Evolutionary conservation across 208 protist species (phyloP).

Genomic region (Acanthamoeba royreba): DNA sequence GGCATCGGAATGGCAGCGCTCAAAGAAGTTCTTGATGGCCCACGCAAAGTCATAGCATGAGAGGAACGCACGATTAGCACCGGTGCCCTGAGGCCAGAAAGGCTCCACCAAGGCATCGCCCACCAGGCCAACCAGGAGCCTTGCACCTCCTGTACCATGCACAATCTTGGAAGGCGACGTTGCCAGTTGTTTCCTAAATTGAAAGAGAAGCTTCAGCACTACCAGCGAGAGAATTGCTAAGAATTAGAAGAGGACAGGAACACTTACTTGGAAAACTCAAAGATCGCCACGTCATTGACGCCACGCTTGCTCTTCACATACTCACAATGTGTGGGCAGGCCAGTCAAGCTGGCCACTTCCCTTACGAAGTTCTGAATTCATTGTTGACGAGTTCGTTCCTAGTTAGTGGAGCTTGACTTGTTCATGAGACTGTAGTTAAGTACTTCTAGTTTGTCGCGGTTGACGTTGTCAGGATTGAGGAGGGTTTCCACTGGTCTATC

Average conservation of each 20-base stretch:
- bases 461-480: background rate
- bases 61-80: constrained; percentile 24
- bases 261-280: constrained; percentile 33
- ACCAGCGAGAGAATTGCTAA: background rate
- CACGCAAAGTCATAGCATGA: background rate
- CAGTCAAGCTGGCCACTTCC: background rate
- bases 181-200: background rate
- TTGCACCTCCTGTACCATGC: background rate
- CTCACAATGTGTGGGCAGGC: background rate
- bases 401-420: background rate
- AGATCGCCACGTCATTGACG: constrained; percentile 26
- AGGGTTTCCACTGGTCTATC: background rate
- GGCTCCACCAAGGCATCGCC: constrained; percentile 39
- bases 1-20: background rate
- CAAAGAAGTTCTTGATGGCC: background rate
- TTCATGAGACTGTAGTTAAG: background rate
- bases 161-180: background rate
- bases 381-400: background rate
- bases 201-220: background rate
- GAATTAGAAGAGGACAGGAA: background rate
- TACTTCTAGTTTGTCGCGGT: background rate
- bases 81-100: constrained; percentile 39
- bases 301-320: background rate
- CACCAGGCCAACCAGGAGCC: background rate
- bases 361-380: background rate